A percentile compares a stretch with the other conserved stretches of the same genome.
Evolutionary conservation across 2,329 filamentous ascomycete genomes (phyloP).

Genomic region (Cadophora malorum): DNA sequence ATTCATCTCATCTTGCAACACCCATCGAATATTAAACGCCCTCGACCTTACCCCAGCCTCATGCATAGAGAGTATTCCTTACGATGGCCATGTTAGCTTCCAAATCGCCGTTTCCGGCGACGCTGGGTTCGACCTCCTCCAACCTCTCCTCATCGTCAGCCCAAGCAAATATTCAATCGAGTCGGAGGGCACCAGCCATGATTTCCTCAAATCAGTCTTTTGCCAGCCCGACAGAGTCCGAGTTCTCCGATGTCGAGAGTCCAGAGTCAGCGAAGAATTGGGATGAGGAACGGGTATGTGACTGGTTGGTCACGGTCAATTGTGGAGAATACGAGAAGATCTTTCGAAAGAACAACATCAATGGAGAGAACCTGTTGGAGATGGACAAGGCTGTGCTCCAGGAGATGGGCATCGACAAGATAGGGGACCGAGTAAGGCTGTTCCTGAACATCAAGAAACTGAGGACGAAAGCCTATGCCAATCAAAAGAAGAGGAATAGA

Average conservation of each 20-base stretch:
- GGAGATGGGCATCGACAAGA: constrained; percentile 98
- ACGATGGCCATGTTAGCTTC: constrained; percentile 80
- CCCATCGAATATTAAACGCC: constrained; percentile 15
- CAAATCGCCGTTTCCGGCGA: constrained; percentile 71
- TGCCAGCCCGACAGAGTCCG: constrained; percentile 87
- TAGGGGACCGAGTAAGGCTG: constrained; percentile 92
- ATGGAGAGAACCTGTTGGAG: constrained; percentile 93
- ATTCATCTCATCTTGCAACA: constrained; percentile 21
- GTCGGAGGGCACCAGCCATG: constrained; percentile 59
- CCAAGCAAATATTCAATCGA: constrained; percentile 57
- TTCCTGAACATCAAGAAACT: constrained; percentile 86
- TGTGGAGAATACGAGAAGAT: constrained; percentile 92
- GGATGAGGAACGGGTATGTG: constrained; percentile 90
- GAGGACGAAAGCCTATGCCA: constrained; percentile 76
- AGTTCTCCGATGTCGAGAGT: constrained; percentile 84
- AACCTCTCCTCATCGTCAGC: constrained; percentile 54
- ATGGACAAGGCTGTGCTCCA: constrained; percentile 96
- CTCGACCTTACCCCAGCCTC: constrained; percentile 18
- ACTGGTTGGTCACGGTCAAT: constrained; percentile 90
- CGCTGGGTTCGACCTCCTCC: constrained; percentile 55
- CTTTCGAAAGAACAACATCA: constrained; percentile 94
- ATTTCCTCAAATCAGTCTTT: constrained; percentile 59
- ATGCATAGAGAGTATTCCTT: constrained; percentile 38
- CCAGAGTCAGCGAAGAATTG: constrained; percentile 81
- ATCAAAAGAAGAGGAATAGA: constrained; percentile 83